Conservation (phyloP, 305 asterid genomes). For the Ajuga reptans region DNA sequence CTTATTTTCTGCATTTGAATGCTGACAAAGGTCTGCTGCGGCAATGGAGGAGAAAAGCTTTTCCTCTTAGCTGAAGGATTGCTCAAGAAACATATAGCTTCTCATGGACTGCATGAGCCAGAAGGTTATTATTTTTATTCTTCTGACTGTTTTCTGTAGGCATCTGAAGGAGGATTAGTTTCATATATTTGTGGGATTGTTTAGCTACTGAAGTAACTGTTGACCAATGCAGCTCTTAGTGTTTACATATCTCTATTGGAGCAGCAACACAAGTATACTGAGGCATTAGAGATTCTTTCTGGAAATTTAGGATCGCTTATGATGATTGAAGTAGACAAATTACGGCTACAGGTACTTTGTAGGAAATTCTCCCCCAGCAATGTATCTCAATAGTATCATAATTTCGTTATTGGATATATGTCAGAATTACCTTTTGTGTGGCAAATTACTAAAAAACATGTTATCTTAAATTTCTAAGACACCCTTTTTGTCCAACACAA, state of each 20-base stretch:
- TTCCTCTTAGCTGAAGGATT: constrained; percentile 84
- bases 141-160: constrained; percentile 16
- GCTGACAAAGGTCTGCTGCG: constrained; percentile 61
- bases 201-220: constrained; percentile 30
- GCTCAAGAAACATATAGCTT: constrained; percentile 87
- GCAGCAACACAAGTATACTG: constrained; percentile 70
- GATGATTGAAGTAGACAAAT: constrained; percentile 85
- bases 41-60: constrained; percentile 74
- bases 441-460: background rate
- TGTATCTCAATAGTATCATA: background rate
- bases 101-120: constrained; percentile 90
- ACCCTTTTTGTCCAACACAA: background rate
- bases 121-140: constrained; percentile 55
- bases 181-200: constrained; percentile 1
- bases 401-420: background rate
- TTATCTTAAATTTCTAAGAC: background rate
- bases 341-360: constrained; percentile 81
- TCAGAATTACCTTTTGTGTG: background rate
- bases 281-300: constrained; percentile 76
- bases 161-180: constrained; percentile 15
- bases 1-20: constrained; percentile 24
- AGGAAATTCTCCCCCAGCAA: constrained; percentile 22
- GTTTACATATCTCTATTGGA: constrained; percentile 80
- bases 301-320: constrained; percentile 92
- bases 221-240: constrained; percentile 72